These are phyloP conservation scores for Grigorovia yakushimaensis DNA, from an alignment of 805 yeast species.

Conservation along the genomic window DNA sequence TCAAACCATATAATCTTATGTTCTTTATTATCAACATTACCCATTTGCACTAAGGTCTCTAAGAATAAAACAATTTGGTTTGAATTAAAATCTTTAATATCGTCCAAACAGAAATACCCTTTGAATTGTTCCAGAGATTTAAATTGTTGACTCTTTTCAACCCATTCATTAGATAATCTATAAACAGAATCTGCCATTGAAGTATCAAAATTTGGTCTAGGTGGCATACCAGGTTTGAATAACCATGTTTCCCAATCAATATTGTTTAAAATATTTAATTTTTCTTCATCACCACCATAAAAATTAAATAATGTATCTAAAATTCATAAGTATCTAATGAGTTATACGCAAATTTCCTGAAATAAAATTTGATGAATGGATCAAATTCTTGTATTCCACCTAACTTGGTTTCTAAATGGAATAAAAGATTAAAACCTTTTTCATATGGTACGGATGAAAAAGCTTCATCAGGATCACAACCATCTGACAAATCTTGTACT, in stretches of 20 bases:
- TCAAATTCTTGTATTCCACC: conserved; percentile 63
- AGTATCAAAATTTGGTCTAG: conserved; percentile 74
- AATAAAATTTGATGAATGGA: conserved; percentile 72
- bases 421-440: conserved; percentile 75
- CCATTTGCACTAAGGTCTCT: conserved; percentile 49
- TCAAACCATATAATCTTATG: conserved; percentile 28
- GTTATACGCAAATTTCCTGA: conserved; percentile 53
- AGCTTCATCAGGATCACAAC: conserved; percentile 80
- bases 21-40: conserved; percentile 6
- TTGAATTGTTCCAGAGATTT: conserved; percentile 15
- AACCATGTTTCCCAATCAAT: conserved; percentile 87
- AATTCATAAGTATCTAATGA: conserved; percentile 80
- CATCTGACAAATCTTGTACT: conserved; percentile 60
- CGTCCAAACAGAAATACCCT: conserved; percentile 35
- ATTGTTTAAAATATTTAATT: conserved; percentile 44
- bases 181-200: conserved; percentile 66
- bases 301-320: conserved; percentile 65
- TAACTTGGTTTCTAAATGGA: conserved; percentile 57
- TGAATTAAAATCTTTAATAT: conserved; percentile 51
- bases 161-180: conserved; percentile 59
- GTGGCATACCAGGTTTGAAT: conserved; percentile 78
- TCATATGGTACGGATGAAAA: conserved; percentile 86
- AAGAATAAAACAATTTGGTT: conserved; percentile 74
- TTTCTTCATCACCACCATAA: conserved; percentile 31
- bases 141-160: conserved; percentile 29